Evolutionary conservation across 257 asterid genomes (phyloP), one percentile per base, ranked within the genome.

Genomic region (Solanum pimpinellifolium): DNA sequence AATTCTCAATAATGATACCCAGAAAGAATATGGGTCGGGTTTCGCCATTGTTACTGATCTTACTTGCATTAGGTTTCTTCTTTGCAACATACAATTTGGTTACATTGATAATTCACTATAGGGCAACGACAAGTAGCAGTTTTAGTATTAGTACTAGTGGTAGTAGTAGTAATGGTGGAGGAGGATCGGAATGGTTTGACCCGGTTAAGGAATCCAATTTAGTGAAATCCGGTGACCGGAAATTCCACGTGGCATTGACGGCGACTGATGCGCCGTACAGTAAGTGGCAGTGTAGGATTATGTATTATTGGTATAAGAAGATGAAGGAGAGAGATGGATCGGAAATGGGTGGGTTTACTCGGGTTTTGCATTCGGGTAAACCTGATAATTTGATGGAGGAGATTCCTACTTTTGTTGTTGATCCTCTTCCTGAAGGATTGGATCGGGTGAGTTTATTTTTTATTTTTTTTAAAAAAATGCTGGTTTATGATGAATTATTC

Each of bases 291-390:
- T 94, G 98, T 88, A 93, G 99, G 87, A 87, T 97, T 89, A 95
- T 95, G 99, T 97, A 95, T 83, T 97, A 95, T 90, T 97, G 99
- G 99, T 97, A 95, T 90, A 94, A 94, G 94, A 94, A 90, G 89
- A 91, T 94, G 94, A 95, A 83, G 83, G 96, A 94, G 77, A 25
- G 88, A 90, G 92, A 93, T 46, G 96, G 97, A 90, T 95, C 99
- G 15, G 99, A 93, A 86, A 97, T 97, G 99, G 99, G 99, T 37
- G 99, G 97, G 49, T 95, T 97, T 88, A 97, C 98, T 27, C 91
- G 99, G 90, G 93, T 97, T 85, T 89, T 97, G 91, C 99, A 97
- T 90, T 95, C 99, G 0, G 99, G 99, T 27, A 92, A 89, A 23
- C 89, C 99, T 46, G 99, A 97, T 90, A 93, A 91, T 90, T 89